phyloP scores from a whole-genome alignment of 176 grass and related monocot species.

The Phoenix dactylifera region DNA sequence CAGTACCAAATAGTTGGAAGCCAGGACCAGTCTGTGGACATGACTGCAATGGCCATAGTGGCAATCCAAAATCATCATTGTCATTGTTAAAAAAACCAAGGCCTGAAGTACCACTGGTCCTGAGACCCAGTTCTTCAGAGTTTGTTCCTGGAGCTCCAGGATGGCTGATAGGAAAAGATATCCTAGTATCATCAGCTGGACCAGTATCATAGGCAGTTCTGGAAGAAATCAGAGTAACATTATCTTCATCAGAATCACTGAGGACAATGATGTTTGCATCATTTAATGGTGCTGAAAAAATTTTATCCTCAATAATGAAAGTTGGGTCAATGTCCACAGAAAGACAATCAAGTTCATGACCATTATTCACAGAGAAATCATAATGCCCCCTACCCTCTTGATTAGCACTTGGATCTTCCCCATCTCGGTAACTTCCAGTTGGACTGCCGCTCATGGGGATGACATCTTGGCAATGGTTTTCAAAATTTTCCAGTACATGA shows the following conservation, averaged over 20 bases:
- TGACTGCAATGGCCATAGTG: constrained; percentile 50
- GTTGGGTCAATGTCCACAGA: constrained; percentile 36
- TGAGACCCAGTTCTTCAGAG: constrained; percentile 43
- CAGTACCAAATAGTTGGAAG: constrained; percentile 75
- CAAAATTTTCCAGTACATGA: constrained; percentile 32
- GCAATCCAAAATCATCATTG: constrained; percentile 69
- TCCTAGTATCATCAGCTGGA: constrained; percentile 30
- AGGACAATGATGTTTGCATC: constrained; percentile 61
- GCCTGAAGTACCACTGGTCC: constrained; percentile 13
- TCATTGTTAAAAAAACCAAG: constrained; percentile 58
- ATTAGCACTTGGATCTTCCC: constrained; percentile 76
- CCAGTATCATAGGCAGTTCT: constrained; percentile 29
- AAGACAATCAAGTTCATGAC: constrained; percentile 54
- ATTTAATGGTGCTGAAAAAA: constrained; percentile 29
- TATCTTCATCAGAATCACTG: constrained; percentile 92
- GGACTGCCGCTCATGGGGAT: constrained; percentile 52
- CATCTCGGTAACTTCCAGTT: constrained; percentile 50
- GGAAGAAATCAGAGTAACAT: constrained; percentile 20
- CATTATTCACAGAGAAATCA: constrained; percentile 66
- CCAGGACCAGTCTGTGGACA: constrained; percentile 39
- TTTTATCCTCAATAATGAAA: constrained; percentile 47
- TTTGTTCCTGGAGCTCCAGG: constrained; percentile 46
- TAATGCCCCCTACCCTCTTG: constrained; percentile 45
- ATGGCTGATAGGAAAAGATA: constrained; percentile 41
- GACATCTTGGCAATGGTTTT: constrained; percentile 28